Base-by-base conservation (phyloP, 306 rosid genomes). In the Luffa aegyptiaca region DNA sequence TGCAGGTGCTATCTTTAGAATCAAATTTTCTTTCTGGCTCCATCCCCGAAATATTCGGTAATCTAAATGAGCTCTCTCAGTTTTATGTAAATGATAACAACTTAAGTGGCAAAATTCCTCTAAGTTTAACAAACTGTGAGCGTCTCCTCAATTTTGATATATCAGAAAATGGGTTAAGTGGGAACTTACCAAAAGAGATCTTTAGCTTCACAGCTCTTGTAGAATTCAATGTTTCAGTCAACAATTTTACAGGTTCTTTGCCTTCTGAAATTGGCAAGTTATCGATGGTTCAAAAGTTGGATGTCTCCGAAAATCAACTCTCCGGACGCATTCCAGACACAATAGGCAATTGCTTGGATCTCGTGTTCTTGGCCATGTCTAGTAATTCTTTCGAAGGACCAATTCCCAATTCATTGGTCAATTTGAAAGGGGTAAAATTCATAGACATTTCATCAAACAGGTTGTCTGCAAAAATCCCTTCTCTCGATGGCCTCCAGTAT, bases 181-280 rank as follows among this genome's bases (percentile, higher is more conserved):
- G 74, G 11, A 45, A 16, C 45, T 61, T 78, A 44, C 59, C 74
- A 2, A 46, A 9, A 10, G 52, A 78, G 65, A 57, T 78, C 35
- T 44, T 26, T 8, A 45, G 16, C 58, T 36, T 78, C 9, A 1
- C 42, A 6, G 4, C 6, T 45, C 18, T 78, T n/a, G 12, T 35
- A 11, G 9, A n/a, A 3, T 48, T 78, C 71, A 62, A 11, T 33
- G 59, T 78, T 59, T 61, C 73, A n/a, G 39, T 1, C 20, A 78
- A 78, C 63, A 52, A 37, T 21, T 37, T 78, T 17, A 52, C 61
- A 42, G 81, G 81, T 12, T 8, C 73, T 21, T 61, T 78, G 59
- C 81, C 81, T 61, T 12, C 61, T 16, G 59, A 45, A 39, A 78
- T 78, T 62, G 81, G 59, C 46, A 78, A 78, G 58, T 17, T 78